Conservation (phyloP, 2,329 filamentous ascomycete genomes). For the Aspergillus sp. region DNA sequence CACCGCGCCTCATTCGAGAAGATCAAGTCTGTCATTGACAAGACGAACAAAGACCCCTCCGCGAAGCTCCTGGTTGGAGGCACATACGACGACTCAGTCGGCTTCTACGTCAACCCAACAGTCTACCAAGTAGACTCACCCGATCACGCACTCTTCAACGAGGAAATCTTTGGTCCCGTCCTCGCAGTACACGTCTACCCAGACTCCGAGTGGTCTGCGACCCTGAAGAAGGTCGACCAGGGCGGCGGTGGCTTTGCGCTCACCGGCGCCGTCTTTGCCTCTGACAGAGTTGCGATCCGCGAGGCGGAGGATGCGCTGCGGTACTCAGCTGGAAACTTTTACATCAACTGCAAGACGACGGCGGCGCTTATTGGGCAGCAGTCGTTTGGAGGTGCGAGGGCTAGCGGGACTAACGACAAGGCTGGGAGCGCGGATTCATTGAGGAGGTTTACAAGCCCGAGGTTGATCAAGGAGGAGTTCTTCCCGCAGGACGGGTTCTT, state of each 20-base stretch:
- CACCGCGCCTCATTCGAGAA: slow-evolving; percentile 81
- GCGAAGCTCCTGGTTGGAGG: slow-evolving; percentile 78
- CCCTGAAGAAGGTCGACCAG: slow-evolving; percentile 53
- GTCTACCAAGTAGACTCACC: slow-evolving; percentile 76
- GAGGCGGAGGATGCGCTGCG: slow-evolving; percentile 57
- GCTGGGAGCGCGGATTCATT: slow-evolving; percentile 58
- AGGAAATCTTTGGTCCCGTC: slow-evolving; percentile 81
- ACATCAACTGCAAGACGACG: slow-evolving; percentile 63
- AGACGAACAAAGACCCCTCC: slow-evolving; percentile 71
- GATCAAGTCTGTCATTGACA: slow-evolving; percentile 74
- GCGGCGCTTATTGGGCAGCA: slow-evolving; percentile 62
- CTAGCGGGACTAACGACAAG: slow-evolving; percentile 62
- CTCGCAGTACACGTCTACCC: slow-evolving; percentile 77
- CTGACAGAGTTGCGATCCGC: slow-evolving; percentile 51
- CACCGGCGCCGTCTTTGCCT: slow-evolving; percentile 48
- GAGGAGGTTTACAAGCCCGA: slow-evolving; percentile 56
- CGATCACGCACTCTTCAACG: slow-evolving; percentile 71
- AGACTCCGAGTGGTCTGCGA: slow-evolving; percentile 61
- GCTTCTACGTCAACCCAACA: slow-evolving; percentile 82
- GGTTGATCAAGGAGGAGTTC: slow-evolving; percentile 60
- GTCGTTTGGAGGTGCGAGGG: slow-evolving; percentile 58
- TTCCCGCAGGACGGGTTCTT: slow-evolving; percentile 28
- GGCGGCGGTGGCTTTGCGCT: slow-evolving; percentile 39
- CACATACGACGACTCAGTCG: slow-evolving; percentile 68
- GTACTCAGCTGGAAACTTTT: slow-evolving; percentile 62